Conservation (phyloP, 2,329 filamentous ascomycete species). For the Colletotrichum lupini region DNA sequence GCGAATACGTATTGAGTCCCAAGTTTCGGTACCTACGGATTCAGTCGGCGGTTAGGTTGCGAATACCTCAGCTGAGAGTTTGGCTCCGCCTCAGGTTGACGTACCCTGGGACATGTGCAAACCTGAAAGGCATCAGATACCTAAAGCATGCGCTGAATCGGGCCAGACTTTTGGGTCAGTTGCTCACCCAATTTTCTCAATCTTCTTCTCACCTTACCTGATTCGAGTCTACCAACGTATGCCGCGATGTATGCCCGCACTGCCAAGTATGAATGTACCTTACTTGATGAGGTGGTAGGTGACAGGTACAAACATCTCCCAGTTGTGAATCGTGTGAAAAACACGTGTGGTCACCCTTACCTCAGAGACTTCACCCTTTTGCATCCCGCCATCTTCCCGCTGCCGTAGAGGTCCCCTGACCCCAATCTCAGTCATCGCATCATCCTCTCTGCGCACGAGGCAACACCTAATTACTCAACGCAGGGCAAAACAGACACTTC, state of each 20-base stretch:
- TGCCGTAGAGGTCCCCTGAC: slow-evolving; percentile 2
- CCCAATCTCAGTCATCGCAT: not conserved
- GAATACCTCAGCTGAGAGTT: slow-evolving; percentile 20
- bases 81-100: slow-evolving; percentile 16
- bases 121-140: not conserved
- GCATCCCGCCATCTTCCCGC: not conserved
- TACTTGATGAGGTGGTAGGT: too few relatives aligned
- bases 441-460: not conserved
- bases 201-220: not conserved
- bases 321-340: not conserved
- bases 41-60: not conserved
- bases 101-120: slow-evolving; percentile 4
- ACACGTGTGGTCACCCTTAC: not conserved
- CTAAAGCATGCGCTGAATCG: slow-evolving; percentile 8
- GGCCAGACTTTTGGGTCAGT: not conserved
- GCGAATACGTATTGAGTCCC: too few relatives aligned
- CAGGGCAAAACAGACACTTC: not conserved
- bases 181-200: not conserved
- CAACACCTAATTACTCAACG: not conserved
- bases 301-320: too few relatives aligned
- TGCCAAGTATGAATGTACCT: too few relatives aligned
- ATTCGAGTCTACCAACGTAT: not conserved
- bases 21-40: too few relatives aligned
- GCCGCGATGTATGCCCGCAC: too few relatives aligned
- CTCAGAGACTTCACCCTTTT: not conserved